Percentiles rank a stretch among this genome's conserved stretches.
Evolutionary conservation across 345 rosid species (phyloP).

Genomic region (Orychophragmus violaceus): DNA sequence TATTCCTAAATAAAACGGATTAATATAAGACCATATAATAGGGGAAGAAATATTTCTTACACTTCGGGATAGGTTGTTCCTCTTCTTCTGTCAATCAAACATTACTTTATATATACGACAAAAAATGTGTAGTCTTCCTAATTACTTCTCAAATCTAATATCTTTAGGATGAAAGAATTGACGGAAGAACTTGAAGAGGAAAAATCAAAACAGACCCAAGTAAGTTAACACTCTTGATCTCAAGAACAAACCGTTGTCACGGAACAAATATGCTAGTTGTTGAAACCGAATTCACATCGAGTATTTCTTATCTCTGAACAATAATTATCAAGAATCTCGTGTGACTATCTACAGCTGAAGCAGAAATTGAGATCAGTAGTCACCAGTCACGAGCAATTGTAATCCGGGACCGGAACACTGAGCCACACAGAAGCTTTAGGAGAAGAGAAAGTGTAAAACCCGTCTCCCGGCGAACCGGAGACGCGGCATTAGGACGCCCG

Average conservation of each 20-base stretch:
- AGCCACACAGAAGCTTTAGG: conserved; percentile 13
- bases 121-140: conserved; percentile 1
- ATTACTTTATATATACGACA: too few species aligned
- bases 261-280: not conserved
- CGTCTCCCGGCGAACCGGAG: too few species aligned
- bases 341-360: conserved; percentile 19
- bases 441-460: conserved; percentile 8
- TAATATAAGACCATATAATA: too few species aligned
- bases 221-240: conserved; percentile 33
- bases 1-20: too few species aligned
- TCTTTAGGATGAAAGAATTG: conserved; percentile 57
- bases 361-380: conserved; percentile 15
- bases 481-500: too few species aligned
- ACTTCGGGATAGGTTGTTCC: conserved; percentile 64
- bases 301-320: not conserved
- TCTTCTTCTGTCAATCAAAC: conserved; percentile 3
- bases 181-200: conserved; percentile 64
- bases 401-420: not conserved
- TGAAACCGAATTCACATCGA: not conserved
- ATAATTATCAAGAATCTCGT: not conserved
- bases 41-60: too few species aligned
- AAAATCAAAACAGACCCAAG: conserved; percentile 57
- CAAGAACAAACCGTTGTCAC: not conserved
- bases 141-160: not conserved
- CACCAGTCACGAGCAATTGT: conserved; percentile 14